Conservation (phyloP, 2,329 filamentous ascomycete species). For the Dothistroma pini region DNA sequence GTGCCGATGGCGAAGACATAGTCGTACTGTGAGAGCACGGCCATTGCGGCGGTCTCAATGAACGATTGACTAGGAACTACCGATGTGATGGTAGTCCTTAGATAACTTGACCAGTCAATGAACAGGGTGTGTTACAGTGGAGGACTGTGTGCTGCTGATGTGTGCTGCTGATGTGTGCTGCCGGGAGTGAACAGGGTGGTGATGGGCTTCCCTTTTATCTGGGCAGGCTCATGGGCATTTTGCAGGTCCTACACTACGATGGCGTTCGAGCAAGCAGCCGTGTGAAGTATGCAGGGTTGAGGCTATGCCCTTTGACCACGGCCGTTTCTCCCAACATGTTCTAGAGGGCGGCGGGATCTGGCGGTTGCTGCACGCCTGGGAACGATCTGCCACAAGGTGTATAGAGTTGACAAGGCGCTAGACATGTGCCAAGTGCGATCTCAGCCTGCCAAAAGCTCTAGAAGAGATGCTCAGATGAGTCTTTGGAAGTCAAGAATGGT, state of each 20-base stretch:
- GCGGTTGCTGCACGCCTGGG: neutral
- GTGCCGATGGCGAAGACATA: constrained; percentile 63
- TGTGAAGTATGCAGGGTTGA: neutral
- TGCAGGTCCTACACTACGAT: neutral
- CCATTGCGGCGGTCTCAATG: constrained; percentile 26
- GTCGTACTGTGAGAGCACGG: constrained; percentile 52
- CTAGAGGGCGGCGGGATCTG: neutral
- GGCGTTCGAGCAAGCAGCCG: neutral
- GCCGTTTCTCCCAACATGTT: neutral
- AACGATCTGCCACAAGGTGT: neutral
- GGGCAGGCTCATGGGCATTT: neutral
- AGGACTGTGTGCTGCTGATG: neutral
- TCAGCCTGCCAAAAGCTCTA: neutral
- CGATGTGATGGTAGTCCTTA: neutral
- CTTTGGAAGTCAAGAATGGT: neutral
- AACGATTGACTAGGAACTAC: neutral
- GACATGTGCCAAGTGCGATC: neutral
- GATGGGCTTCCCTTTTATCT: neutral
- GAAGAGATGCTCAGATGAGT: neutral
- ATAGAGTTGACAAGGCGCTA: neutral
- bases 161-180: neutral
- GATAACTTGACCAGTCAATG: neutral
- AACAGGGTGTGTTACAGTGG: neutral
- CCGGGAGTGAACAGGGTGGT: neutral
- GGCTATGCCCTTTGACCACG: neutral